Evolutionary conservation across 208 protist genomes (phyloP).

Genomic region (Trypanosoma scelopori): DNA sequence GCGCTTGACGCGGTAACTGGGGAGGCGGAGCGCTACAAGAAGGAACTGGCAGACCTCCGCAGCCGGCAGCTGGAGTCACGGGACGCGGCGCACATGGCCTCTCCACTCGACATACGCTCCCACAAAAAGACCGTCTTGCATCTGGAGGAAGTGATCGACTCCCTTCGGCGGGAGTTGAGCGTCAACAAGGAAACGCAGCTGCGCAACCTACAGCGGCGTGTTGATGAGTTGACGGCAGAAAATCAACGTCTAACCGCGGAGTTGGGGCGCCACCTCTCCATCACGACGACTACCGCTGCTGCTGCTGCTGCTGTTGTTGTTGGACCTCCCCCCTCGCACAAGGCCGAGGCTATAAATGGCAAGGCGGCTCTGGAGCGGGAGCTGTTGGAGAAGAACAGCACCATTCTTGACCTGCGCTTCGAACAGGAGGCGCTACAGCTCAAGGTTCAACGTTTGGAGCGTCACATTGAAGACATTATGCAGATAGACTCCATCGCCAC

Average conservation of each 20-base stretch:
- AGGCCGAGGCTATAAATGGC: neutral
- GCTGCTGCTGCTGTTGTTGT: neutral
- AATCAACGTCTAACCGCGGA: constrained; percentile 49
- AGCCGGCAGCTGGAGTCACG: constrained; percentile 5
- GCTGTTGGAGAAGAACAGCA: constrained; percentile 38
- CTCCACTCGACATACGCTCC: constrained; percentile 36
- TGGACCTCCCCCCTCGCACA: neutral
- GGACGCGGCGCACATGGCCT: constrained; percentile 21
- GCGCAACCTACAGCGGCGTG: constrained; percentile 39
- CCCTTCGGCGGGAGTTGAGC: constrained; percentile 50
- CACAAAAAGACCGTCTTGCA: constrained; percentile 49
- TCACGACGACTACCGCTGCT: no score
- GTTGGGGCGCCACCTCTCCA: constrained; percentile 22
- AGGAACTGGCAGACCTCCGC: constrained; percentile 41
- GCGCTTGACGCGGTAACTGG: constrained; percentile 31
- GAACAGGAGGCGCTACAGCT: constrained; percentile 61
- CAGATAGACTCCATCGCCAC: constrained; percentile 35
- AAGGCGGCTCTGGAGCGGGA: constrained; percentile 26
- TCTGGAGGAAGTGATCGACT: constrained; percentile 63
- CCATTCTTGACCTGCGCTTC: constrained; percentile 68
- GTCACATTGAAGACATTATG: constrained; percentile 62
- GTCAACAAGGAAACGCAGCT: constrained; percentile 48
- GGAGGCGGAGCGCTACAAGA: constrained; percentile 33
- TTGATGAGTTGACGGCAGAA: constrained; percentile 23
- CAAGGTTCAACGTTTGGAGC: constrained; percentile 56